A percentile compares a stretch with the other conserved stretches of the same genome.
Conservation (phyloP, 2,329 filamentous ascomycete species). For the Mycocentrospora acerina region DNA sequence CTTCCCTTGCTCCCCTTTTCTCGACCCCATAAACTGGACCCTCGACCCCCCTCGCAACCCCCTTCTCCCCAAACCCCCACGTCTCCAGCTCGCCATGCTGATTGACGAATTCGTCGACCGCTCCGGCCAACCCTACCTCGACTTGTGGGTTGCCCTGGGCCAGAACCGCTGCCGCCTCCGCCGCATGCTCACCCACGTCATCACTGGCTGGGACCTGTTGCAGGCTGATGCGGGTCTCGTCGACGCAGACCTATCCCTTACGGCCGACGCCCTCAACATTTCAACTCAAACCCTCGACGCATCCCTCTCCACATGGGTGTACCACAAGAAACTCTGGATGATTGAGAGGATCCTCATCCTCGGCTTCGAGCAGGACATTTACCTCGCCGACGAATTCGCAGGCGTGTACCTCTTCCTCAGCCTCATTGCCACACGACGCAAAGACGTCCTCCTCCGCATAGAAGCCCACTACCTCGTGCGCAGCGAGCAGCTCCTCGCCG, state of each 20-base stretch:
- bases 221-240: conserved; percentile 67
- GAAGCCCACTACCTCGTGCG: conserved; percentile 14
- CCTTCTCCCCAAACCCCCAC: conserved; percentile 64
- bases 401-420: conserved; percentile 76
- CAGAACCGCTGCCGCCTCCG: conserved; percentile 89
- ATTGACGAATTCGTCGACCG: conserved; percentile 69
- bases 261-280: conserved; percentile 36
- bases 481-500: conserved; percentile 1
- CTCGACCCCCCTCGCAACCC: conserved; percentile 58
- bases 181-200: conserved; percentile 82
- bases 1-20: conserved; percentile 68
- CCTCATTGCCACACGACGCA: conserved; percentile 25
- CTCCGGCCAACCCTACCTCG: conserved; percentile 70
- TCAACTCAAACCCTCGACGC: conserved; percentile 60
- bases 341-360: conserved; percentile 87
- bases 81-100: conserved; percentile 65
- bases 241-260: conserved; percentile 46
- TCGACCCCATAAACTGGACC: conserved; percentile 73
- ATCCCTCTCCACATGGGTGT: conserved; percentile 84
- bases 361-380: conserved; percentile 91
- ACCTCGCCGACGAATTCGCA: conserved; percentile 79
- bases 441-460: conserved; percentile 20
- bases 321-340: conserved; percentile 83
- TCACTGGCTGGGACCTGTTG: conserved; percentile 80
- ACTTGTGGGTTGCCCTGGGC: conserved; percentile 79